Base-by-base conservation (phyloP, 306 rosid genomes). In the Dalbergia cultrata region DNA sequence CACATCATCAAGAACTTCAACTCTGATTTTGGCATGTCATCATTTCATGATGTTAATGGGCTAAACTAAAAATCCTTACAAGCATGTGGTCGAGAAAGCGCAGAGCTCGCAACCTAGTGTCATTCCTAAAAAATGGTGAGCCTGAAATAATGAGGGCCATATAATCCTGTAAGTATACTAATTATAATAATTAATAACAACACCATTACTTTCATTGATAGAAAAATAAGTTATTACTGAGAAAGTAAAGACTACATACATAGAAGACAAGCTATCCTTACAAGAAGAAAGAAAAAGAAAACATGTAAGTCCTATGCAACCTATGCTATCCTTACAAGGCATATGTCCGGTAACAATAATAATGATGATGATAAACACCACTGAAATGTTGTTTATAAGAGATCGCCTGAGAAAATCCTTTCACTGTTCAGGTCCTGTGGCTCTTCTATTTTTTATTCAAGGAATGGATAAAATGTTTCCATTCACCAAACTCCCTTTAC, bases 61-160 rank as follows among this genome's bases (percentile, higher is more conserved):
- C 52, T 11, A 77, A 85, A 80, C 73, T 67, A 63, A 64, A 87
- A 86, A 85, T 41, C 59, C 95, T 80, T 95, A 95, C 99, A 74
- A 95, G 99, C 97, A 95, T 89, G 90, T 95, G 99, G 82, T 95
- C 99, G 16, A 95, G 96, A 83, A 95, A 95, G 70, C 98, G 99
- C 85, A 95, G 86, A 85, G 99, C 99, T 86, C 99, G 99, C 90
- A 95, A 83, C 91, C 98, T 91, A 70, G 96, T 91, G 88, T 95
- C 99, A 83, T 87, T 86, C 57, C 98, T 90, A 53, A 95, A 95
- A 87, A 95, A 93, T 57, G 94, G 92, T 54, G 98, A 95, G 60
- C 96, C 99, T 95, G 91, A 88, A 87, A 84, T 70, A 59, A 76
- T 19, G 5, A 83, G 74, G 58, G 65, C 76, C 60, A 67, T 10